Conservation (phyloP, 2,329 filamentous ascomycete genomes). For the Emergomyces pasteurianus region DNA sequence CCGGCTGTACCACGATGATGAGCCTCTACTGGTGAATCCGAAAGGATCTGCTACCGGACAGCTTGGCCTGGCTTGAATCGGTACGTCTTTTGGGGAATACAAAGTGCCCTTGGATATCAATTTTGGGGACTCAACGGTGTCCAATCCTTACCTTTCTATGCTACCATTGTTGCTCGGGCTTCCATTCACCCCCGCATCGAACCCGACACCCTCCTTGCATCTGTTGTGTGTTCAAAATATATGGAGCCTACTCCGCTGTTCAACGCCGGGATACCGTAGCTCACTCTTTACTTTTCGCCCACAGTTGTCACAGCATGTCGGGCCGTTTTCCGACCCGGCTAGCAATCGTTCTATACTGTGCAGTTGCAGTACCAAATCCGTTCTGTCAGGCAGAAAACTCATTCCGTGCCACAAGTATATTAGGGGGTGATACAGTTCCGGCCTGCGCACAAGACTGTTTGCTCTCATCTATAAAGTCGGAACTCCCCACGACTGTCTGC, state of each 20-base stretch:
- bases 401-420: not conserved
- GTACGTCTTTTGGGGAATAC: not conserved
- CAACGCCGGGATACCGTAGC: not conserved
- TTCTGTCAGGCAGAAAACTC: not conserved
- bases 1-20: not conserved
- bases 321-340: slow-evolving; percentile 2
- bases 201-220: not conserved
- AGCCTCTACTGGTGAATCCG: not conserved
- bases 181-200: not conserved
- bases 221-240: not conserved
- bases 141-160: not conserved
- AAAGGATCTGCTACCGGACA: not conserved
- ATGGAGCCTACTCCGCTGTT: not conserved
- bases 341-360: not conserved
- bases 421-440: slow-evolving; percentile 31
- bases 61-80: not conserved
- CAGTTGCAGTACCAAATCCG: not conserved
- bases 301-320: slow-evolving; percentile 26
- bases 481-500: slow-evolving; percentile 44
- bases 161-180: not conserved
- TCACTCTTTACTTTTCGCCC: not conserved
- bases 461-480: slow-evolving; percentile 47
- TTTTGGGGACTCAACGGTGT: not conserved
- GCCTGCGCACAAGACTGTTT: slow-evolving; percentile 51
- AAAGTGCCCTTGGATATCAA: not conserved